A percentile compares a stretch with the other conserved stretches of the same genome.
Conservation (phyloP, 208 protist species). For the Tritrichomonas foetus region DNA sequence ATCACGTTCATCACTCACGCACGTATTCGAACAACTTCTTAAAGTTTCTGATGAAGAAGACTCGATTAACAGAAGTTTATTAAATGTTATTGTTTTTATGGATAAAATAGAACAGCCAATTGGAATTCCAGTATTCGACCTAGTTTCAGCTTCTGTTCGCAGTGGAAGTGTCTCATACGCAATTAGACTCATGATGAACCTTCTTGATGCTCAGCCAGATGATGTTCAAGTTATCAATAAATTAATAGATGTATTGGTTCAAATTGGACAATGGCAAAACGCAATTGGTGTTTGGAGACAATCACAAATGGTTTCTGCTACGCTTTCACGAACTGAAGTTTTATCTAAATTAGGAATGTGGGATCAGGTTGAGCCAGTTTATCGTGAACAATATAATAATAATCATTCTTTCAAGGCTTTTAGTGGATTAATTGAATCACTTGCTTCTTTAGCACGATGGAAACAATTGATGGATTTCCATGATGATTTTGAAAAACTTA, state of each 20-base stretch:
- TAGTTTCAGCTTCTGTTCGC: not conserved
- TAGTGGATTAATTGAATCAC: not conserved
- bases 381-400: not conserved
- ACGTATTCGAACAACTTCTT: not conserved
- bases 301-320: no score
- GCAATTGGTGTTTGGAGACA: not conserved
- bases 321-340: not conserved
- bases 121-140: not conserved
- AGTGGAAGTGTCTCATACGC: not conserved
- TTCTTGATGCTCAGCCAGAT: not conserved
- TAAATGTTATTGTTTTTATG: slow-evolving; percentile 15
- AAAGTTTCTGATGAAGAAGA: not conserved
- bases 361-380: not conserved
- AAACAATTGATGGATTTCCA: not conserved
- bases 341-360: not conserved
- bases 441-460: not conserved
- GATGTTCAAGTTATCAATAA: not conserved
- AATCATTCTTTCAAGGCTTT: not conserved
- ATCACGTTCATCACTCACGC: not conserved
- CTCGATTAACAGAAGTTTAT: not conserved
- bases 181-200: not conserved
- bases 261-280: not conserved
- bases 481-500: not conserved
- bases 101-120: not conserved
- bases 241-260: not conserved